A percentile compares a stretch with the other conserved stretches of the same genome.
These are phyloP conservation scores for Prunus campanulata DNA, from an alignment of 306 rosid species.

Conservation along the genomic window DNA sequence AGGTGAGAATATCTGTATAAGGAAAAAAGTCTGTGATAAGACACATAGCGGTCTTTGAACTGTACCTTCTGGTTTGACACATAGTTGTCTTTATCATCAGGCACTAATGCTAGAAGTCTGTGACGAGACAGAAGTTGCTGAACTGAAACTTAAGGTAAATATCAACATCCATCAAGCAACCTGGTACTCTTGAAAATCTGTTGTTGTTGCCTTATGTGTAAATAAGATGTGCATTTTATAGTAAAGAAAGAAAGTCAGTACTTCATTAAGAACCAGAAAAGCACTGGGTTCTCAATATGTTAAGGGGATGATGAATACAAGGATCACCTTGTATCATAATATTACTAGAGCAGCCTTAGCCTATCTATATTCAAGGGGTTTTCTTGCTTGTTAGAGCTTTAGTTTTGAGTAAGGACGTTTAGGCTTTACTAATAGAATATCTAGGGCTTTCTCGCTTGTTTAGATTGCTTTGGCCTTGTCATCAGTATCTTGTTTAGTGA, in stretches of 20 bases:
- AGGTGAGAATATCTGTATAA: constrained; percentile 50
- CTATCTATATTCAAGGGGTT: not conserved
- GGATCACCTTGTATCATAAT: not conserved
- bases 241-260: not conserved
- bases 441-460: not conserved
- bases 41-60: not conserved
- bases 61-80: constrained; percentile 25
- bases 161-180: constrained; percentile 27
- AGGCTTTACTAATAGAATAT: not conserved
- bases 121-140: constrained; percentile 96
- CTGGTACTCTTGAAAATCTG: not conserved
- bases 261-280: not conserved
- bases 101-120: constrained; percentile 92
- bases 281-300: not conserved
- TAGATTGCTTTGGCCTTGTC: not conserved
- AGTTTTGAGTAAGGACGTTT: not conserved
- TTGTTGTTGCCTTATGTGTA: constrained; percentile 5
- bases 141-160: constrained; percentile 89
- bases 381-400: not conserved
- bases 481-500: not conserved
- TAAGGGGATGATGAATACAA: not conserved
- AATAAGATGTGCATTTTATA: constrained; percentile 5
- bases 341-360: not conserved
- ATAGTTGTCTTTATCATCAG: constrained; percentile 42
- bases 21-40: not conserved